Evolutionary conservation across 2,329 filamentous ascomycete genomes (phyloP), one percentile per base, ranked within the genome.

Genomic region (Plenodomus lindquistii): DNA sequence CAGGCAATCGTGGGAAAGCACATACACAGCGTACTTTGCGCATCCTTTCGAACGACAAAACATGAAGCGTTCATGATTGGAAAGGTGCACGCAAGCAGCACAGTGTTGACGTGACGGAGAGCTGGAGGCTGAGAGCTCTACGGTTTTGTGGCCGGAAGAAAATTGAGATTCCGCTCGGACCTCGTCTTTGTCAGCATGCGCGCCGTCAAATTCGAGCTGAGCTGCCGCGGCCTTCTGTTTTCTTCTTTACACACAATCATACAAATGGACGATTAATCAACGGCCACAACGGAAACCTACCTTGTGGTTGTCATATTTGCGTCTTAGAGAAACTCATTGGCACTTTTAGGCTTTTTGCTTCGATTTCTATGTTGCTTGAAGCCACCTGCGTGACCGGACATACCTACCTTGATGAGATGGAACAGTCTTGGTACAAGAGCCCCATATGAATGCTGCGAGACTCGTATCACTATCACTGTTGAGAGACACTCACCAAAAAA

Each of bases 1-100:
- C 75, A 79, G 76, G 75, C 76, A 78, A 77, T 74, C 74, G 76
- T 78, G 77, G 77, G 63, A 52, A 57, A 46, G 38, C 48, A 48
- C 13, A 34, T 40, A 24, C 46, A 43, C 46, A 53, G 43, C 27
- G 4, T 31, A 24, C 44, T 42, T 42, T 19, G 37, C 48, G 50
- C 27, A 15, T 31, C 6, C 15, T 31, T 15, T 4, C 15, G 27
- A 55, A 61, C 50, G 52, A 61, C 43, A 21, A 43, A 29, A 44
- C 51, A 60, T 45, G 46, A 40, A 59, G 59, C 55, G 49, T 56
- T 58, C 44, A 20, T 13, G 5, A 37, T 45, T 7, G 38, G 37
- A 48, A 47, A 35, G 39, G 5, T 21, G 35, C 37, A 46, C 43
- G 40, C 43, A 40, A 38, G 50, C 40, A 36, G 34, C 7, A 16